These are phyloP conservation scores for Cryphonectria radicalis DNA, from an alignment of 2,329 filamentous ascomycete genomes.

Conservation along the genomic window DNA sequence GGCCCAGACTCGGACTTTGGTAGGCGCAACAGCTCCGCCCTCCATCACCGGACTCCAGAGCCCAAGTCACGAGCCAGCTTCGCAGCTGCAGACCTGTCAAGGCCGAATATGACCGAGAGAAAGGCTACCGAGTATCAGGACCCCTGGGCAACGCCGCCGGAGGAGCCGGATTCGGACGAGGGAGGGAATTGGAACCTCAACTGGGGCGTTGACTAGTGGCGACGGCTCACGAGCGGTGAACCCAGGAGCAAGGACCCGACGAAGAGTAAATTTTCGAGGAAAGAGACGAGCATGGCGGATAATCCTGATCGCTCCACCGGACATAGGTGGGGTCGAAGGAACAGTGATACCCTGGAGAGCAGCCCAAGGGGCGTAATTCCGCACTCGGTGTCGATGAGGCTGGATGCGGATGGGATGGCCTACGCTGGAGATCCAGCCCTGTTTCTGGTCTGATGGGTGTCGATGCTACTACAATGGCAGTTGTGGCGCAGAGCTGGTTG, in stretches of 20 bases:
- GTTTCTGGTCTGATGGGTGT: not conserved
- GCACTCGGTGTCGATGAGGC: constrained; percentile 2
- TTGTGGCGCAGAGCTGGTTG: not conserved
- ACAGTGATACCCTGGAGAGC: not conserved
- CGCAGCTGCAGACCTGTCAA: constrained; percentile 29
- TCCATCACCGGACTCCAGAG: constrained; percentile 24
- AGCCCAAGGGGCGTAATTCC: not conserved
- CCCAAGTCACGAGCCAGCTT: constrained; percentile 21
- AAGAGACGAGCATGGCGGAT: not conserved
- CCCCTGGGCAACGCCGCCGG: constrained; percentile 29
- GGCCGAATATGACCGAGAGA: constrained; percentile 13
- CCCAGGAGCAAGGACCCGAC: not conserved
- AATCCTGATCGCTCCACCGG: not conserved
- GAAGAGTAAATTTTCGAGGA: not conserved
- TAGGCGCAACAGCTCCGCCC: constrained; percentile 23
- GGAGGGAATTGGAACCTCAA: constrained; percentile 36
- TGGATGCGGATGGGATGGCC: constrained; percentile 15
- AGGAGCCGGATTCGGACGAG: constrained; percentile 26
- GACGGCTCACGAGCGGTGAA: not conserved
- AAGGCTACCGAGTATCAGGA: constrained; percentile 29
- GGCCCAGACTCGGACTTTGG: constrained; percentile 55
- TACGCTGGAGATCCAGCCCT: constrained; percentile 13
- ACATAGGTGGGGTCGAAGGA: not conserved
- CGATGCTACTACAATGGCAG: not conserved
- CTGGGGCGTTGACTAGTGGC: constrained; percentile 41